phyloP scores from a whole-genome alignment of 305 asterid genomes.

The Ilex paraguariensis region DNA sequence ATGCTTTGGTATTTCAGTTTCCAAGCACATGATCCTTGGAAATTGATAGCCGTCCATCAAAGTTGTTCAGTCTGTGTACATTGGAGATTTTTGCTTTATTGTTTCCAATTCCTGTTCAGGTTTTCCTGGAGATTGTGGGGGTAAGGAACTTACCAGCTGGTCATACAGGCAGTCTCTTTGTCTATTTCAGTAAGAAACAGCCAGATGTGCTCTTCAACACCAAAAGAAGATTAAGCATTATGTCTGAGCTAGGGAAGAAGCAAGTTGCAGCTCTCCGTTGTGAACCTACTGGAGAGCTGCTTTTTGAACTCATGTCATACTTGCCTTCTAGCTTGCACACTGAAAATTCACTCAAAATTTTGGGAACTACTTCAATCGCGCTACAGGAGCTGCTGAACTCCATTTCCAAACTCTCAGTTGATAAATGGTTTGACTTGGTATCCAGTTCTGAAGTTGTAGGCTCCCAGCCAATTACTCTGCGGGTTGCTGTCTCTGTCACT shows the following conservation, averaged over 20 bases:
- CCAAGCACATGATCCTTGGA: background rate
- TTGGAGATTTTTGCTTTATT: no score
- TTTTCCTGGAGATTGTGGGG: slow-evolving; percentile 79
- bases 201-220: slow-evolving; percentile 74
- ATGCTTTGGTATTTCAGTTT: no score
- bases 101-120: slow-evolving; percentile 29
- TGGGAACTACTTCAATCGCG: slow-evolving; percentile 56
- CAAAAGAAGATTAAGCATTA: slow-evolving; percentile 65
- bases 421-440: slow-evolving; percentile 82
- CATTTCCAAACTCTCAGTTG: slow-evolving; percentile 49
- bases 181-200: slow-evolving; percentile 63
- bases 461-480: slow-evolving; percentile 49
- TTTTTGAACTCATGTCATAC: slow-evolving; percentile 54
- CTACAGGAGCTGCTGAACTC: slow-evolving; percentile 49
- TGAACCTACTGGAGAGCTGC: slow-evolving; percentile 62
- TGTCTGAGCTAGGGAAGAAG: slow-evolving; percentile 68
- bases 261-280: slow-evolving; percentile 84
- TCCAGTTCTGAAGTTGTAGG: slow-evolving; percentile 42
- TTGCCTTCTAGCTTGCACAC: slow-evolving; percentile 31
- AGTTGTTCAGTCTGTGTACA: no score
- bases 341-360: slow-evolving; percentile 37
- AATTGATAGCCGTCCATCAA: background rate
- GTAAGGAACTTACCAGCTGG: slow-evolving; percentile 63
- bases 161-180: slow-evolving; percentile 49
- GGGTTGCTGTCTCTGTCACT: slow-evolving; percentile 81